phyloP scores from a whole-genome alignment of 108 stramenopile genomes.

The Pelagomonas calceolata region DNA sequence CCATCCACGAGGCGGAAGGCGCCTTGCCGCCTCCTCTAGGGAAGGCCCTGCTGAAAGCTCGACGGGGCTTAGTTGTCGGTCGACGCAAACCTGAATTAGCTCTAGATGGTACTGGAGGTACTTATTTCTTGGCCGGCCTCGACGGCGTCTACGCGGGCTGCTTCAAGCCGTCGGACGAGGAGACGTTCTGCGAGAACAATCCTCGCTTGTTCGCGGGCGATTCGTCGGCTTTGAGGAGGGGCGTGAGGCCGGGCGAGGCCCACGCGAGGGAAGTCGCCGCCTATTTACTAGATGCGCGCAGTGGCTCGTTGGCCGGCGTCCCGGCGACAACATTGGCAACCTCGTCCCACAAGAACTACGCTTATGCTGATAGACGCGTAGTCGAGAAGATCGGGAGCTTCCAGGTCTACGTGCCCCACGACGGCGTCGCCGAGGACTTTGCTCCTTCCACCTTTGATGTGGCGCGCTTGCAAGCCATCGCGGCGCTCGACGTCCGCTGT shows the following conservation, averaged over 20 bases:
- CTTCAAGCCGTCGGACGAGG: constrained; percentile 97
- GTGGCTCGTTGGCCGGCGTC: constrained; percentile 60
- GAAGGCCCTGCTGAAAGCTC: constrained; percentile 45
- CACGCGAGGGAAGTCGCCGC: constrained; percentile 94
- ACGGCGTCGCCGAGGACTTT: constrained; percentile 82
- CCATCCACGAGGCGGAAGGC: neutral
- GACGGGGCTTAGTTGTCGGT: constrained; percentile 54
- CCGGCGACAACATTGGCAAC: constrained; percentile 92
- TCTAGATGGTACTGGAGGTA: constrained; percentile 88
- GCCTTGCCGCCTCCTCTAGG: constrained; percentile 29
- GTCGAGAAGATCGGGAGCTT: constrained; percentile 81
- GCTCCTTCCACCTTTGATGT: constrained; percentile 64
- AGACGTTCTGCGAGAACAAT: constrained; percentile 93
- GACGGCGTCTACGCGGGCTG: constrained; percentile 71
- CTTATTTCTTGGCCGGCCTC: constrained; percentile 63
- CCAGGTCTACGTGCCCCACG: constrained; percentile 73
- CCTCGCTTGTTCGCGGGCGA: constrained; percentile 67
- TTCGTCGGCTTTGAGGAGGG: constrained; percentile 53
- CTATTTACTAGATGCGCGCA: constrained; percentile 72
- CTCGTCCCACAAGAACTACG: constrained; percentile 75
- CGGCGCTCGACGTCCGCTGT: constrained; percentile 87
- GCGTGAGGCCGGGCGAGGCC: constrained; percentile 83
- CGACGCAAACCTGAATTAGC: constrained; percentile 67
- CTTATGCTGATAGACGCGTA: constrained; percentile 50
- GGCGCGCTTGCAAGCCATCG: constrained; percentile 91